Base-by-base conservation (phyloP, 495 filamentous ascomycete genomes). In the Ascodesmis nigricans region DNA sequence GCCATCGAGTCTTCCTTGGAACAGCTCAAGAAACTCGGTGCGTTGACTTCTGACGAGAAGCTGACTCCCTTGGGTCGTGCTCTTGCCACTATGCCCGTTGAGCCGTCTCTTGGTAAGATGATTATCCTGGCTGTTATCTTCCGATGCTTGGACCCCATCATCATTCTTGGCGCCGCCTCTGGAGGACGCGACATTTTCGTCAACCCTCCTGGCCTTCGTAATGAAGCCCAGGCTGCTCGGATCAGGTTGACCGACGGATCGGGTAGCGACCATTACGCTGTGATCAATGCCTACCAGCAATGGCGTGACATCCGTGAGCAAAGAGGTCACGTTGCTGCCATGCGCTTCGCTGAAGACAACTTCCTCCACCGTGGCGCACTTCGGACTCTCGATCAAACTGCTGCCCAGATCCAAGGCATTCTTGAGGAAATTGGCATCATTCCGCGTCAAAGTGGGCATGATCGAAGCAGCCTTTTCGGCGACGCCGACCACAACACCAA, bases 51-150 rank as follows among this genome's bases (percentile, higher is more conserved):
- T 8, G 29, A 61, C 4, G 66, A 68, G 37, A 36, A 57, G 3
- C 40, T 71, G 21, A 73, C 69, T 7, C 50, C 53, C 10, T 54
- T 73, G 2, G 69, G 69, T 24, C 47, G 45, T 13, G 33, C 67
- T 22, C 49, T 73, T 9, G 47, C 58, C 8, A 49, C 55, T 15
- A 41, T 72, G 31, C 47, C 47, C 22, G 49, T 68, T 20, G 53
- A 62, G 33, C 68, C 68, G 17, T 46, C 49, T 6, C 49, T 66
- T 31, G 67, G 61, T 21, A 71, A 69, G 38, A 59, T 73, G 61
- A 60, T 71, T 23, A 41, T 71, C 15, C 46, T 73, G 6, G 67
- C 66, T 5, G 50, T 67, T 26, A 62, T 71, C 15, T 73, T 73
- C 53, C 56, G 60, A 14, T 73, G 69, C 40, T 53, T 73, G 6